Base-by-base conservation (phyloP, 345 rosid species). In the Noccaea bulbosa region DNA sequence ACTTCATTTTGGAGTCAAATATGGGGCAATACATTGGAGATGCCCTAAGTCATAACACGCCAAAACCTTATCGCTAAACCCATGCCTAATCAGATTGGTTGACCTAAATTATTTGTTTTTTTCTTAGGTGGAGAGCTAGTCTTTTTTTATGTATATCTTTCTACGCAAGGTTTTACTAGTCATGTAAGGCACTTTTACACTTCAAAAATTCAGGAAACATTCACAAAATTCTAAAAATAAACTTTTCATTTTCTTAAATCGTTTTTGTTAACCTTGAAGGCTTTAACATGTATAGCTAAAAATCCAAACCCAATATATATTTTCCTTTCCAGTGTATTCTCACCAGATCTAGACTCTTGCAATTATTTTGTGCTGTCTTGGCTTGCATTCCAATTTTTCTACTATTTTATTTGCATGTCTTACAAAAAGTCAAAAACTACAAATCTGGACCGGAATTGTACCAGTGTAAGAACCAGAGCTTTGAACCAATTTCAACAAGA, bases 81-180 rank as follows among this genome's bases (percentile, higher is more conserved):
- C 27, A 57, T 38, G 55, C 14, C 4, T 22, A 9, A 11, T 59
- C 48, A 58, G 12, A 34, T n/a, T 56, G n/a, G 62, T 35, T 55
- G 24, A 39, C 5, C 9, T 56, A 17, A 17, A 0, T 56, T 56
- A 10, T 57, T 11, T 2, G 17, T 15, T 37, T 0, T 16, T 3
- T 9, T 56, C 35, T 57, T 15, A 38, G 8, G 45, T 58, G 38
- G 46, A 58, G 46, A 58, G 46, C 44, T 40, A 40, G 45, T n/a
- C 7, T 43, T 43, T 41, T 4, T 41, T 41, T 41, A 27, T 41
- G 1, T 20, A 20, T 20, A 1, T 20, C 22, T 20, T 41, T 38
- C 12, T 9, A 38, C 41, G 41, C 4, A 43, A 15, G 22, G 22
- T 20, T 20, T 20, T 0, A 20, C 34, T 39, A 39, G 64, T 22